These are phyloP conservation scores for Psidium friedrichsthalianum DNA, from an alignment of 345 rosid genomes.

Conservation along the genomic window DNA sequence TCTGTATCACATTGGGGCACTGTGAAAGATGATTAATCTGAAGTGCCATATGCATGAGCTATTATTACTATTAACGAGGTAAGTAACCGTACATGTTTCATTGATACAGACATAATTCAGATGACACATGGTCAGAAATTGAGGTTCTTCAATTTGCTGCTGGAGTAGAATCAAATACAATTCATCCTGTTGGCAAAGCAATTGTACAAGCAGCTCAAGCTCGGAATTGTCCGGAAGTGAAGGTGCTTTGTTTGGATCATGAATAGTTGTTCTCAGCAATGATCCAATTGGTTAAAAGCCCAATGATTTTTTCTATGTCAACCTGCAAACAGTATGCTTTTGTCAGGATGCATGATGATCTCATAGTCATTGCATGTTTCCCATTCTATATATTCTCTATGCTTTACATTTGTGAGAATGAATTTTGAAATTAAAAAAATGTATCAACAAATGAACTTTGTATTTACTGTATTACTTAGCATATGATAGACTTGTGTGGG, in stretches of 20 bases:
- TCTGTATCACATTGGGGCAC: background rate
- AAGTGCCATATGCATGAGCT: background rate
- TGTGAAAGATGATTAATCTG: background rate
- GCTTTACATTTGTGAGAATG: background rate
- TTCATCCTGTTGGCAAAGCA: constrained; percentile 96
- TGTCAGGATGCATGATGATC: background rate
- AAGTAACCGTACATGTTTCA: background rate
- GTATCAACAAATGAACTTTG: background rate
- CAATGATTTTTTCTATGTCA: background rate
- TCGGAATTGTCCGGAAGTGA: constrained; percentile 29
- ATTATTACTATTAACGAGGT: background rate
- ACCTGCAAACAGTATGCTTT: background rate
- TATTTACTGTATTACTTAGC: background rate
- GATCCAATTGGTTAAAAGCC: background rate
- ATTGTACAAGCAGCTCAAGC: constrained; percentile 71
- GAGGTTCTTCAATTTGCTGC: constrained; percentile 84
- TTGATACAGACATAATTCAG: constrained; percentile 30
- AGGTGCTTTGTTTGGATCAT: constrained; percentile 27
- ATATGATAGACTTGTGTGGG: background rate
- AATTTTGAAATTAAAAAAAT: background rate
- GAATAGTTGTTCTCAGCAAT: background rate
- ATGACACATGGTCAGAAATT: constrained; percentile 38
- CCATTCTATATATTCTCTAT: background rate
- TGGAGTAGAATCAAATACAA: constrained; percentile 79
- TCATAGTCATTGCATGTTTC: background rate